These are phyloP conservation scores for Parachaetomium inaequale DNA, from an alignment of 495 filamentous ascomycete species.

Conservation along the genomic window DNA sequence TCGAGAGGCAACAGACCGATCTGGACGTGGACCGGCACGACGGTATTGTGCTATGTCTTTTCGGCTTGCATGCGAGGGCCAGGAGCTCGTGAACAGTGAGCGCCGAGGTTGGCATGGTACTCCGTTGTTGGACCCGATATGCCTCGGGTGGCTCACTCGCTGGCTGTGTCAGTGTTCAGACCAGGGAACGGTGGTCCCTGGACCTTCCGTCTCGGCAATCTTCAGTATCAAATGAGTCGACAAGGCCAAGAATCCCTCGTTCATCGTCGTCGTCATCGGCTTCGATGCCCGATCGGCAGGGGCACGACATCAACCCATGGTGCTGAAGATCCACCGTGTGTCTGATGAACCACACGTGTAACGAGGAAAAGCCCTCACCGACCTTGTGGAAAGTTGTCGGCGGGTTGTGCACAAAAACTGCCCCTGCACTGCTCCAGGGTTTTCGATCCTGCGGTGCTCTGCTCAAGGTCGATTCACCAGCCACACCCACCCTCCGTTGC, in stretches of 20 bases:
- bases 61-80: no score
- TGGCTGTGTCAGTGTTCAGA: no score
- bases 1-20: no score
- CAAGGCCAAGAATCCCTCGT: neutral
- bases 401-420: neutral
- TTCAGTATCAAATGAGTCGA: neutral
- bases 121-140: no score
- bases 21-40: no score
- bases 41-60: no score
- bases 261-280: neutral
- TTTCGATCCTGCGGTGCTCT: constrained; percentile 3
- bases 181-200: neutral
- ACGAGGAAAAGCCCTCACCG: neutral
- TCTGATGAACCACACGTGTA: no score
- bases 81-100: no score
- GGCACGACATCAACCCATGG: neutral
- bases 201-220: neutral
- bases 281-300: neutral
- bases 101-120: no score
- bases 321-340: no score
- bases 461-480: neutral
- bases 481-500: neutral
- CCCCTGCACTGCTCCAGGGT: neutral
- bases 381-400: neutral
- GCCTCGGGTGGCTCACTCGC: no score